Evolutionary conservation across 768 basidiomycete species (phyloP).

Genomic region (Piloderma croceum): DNA sequence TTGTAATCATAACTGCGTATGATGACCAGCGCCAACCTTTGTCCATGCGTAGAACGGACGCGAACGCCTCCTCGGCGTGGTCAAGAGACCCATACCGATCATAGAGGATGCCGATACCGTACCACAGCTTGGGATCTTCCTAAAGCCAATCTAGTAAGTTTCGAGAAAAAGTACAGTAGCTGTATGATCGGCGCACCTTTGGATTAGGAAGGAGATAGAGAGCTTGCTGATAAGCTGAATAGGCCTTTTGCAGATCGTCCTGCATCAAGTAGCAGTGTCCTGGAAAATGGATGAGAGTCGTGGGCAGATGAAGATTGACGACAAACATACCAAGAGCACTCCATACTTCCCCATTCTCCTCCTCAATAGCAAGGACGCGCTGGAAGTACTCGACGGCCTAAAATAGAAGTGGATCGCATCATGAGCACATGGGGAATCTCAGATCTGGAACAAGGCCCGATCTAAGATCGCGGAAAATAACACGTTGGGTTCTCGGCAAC

Average conservation of each 20-base stretch:
- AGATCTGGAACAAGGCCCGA: slow-evolving; percentile 7
- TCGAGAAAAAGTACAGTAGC: slow-evolving; percentile 7
- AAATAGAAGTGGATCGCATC: slow-evolving; percentile 27
- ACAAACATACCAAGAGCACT: slow-evolving; percentile 73
- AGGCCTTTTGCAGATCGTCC: slow-evolving; percentile 97
- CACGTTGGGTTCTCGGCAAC: too few relatives aligned
- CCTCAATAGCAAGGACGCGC: slow-evolving; percentile 81
- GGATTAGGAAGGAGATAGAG: slow-evolving; percentile 93
- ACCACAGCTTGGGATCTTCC: slow-evolving; percentile 99
- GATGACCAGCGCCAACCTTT: slow-evolving; percentile 53
- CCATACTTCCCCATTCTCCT: slow-evolving; percentile 99
- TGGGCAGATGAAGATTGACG: slow-evolving; percentile 15
- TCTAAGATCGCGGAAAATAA: slow-evolving; percentile 2
- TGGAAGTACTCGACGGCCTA: slow-evolving; percentile 97
- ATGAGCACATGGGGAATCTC: slow-evolving; percentile 12
- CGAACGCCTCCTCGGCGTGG: slow-evolving; percentile 98
- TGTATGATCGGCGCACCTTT: slow-evolving; percentile 48
- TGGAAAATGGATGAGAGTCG: slow-evolving; percentile 26
- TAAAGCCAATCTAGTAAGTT: slow-evolving; percentile 24
- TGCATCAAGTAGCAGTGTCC: slow-evolving; percentile 99
- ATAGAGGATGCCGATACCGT: slow-evolving; percentile 97
- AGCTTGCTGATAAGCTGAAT: slow-evolving; percentile 97
- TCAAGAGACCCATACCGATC: slow-evolving; percentile 98
- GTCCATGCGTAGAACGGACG: slow-evolving; percentile 94
- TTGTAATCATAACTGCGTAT: background rate